These are phyloP conservation scores for Cadophora sp. DNA, from an alignment of 2,329 filamentous ascomycete genomes.

Conservation along the genomic window DNA sequence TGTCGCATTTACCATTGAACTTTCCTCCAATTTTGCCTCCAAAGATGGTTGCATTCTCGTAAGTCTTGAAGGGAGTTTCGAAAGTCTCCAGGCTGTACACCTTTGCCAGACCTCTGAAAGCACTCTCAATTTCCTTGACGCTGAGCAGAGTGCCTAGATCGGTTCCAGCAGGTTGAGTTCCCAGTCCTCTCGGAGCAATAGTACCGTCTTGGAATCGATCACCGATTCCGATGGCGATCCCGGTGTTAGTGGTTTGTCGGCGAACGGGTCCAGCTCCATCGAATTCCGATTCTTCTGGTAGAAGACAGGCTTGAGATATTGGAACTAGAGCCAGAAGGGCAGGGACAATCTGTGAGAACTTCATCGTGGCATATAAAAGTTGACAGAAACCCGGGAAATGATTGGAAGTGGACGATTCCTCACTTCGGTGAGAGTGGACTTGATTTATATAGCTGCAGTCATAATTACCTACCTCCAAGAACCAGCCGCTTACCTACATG, in stretches of 20 bases:
- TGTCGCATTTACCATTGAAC: conserved; percentile 46
- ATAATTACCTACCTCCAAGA: no score
- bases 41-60: conserved; percentile 49
- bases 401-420: neutral
- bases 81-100: conserved; percentile 50
- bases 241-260: conserved; percentile 30
- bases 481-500: no score
- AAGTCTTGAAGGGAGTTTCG: conserved; percentile 52
- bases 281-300: conserved; percentile 48
- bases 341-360: conserved; percentile 6
- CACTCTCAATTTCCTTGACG: conserved; percentile 51
- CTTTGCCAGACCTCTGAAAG: conserved; percentile 49
- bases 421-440: no score
- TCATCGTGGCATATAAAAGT: neutral
- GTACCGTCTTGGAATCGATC: conserved; percentile 52
- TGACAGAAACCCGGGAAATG: neutral
- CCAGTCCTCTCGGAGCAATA: conserved; percentile 51
- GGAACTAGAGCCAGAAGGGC: conserved; percentile 3
- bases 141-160: conserved; percentile 51
- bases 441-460: no score
- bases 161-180: conserved; percentile 44
- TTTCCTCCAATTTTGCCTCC: conserved; percentile 52
- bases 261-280: conserved; percentile 21
- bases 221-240: conserved; percentile 50
- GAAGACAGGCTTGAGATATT: conserved; percentile 44